Base-by-base conservation (phyloP, 805 yeast genomes). In the Lachancea sp. region DNA sequence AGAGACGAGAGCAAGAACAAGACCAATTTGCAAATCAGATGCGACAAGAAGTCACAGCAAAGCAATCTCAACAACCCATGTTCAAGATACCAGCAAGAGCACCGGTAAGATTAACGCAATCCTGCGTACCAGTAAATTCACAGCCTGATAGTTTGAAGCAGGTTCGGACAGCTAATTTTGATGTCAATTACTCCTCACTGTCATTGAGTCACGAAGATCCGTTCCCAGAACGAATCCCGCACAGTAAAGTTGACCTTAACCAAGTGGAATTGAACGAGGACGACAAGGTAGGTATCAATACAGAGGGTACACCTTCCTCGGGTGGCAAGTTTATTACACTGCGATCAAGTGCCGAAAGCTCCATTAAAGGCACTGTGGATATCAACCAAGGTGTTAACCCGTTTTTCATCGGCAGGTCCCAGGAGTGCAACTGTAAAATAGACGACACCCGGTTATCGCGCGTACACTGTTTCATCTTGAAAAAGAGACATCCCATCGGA, bases 371-470 rank as follows among this genome's bases (percentile, higher is more conserved):
- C 9, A 72, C 75, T 2, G 69, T 85, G 5, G 66, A 69, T 43
- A 67, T 88, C n/a, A 72, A 77, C 24, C 88, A 82, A 53, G 84
- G 85, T 20, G 69, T 71, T 15, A 78, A 75, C 34, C 77, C 78
- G 7, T 80, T 78, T 56, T 70, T 79, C 41, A 72, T 90, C 40
- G 97, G 98, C 1, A 68, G 97, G 25, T 72, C 75, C 17, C 75
- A 70, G 16, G 74, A 70, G 2, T 74, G 84, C 45, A 78, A 83
- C 54, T 71, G 75, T 24, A 68, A 67, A 31, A 74, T 85, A 13
- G 66, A 73, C 23, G 96, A 89, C 49, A 82, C 73, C 50, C 64
- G 96, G 34, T 72, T 90, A 51, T 89, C 97, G 2, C 84, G 87
- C 48, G 69, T 80, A 1, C 97, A 92, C 61, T 88, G 96, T 59